Evolutionary conservation across 257 asterid genomes (phyloP), one percentile per base, ranked within the genome.

Genomic region (Lycium barbarum): DNA sequence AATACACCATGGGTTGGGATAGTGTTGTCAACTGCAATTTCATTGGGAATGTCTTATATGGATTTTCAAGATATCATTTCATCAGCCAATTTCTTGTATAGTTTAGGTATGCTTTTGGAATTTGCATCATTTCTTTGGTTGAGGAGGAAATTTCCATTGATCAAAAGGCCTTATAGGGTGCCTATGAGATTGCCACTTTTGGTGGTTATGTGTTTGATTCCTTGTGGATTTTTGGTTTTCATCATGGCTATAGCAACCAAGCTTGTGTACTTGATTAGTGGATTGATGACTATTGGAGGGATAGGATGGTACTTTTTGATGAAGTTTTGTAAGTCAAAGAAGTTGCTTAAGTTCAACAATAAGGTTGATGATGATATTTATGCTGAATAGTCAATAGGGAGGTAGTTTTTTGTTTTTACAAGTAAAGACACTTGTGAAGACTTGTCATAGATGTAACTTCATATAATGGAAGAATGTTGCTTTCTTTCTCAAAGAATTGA

Each of bases 1-100:
- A 82, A 83, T 59, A 93, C 98, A 3, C 98, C 98, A 0, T 92
- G 96, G 98, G 86, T 91, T 2, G 98, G 94, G 80, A 91, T 93
- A 1, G 9, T 90, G 36, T 7, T 90, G n/a, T 85, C 97, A 36
- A 90, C 96, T 0, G 15, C 76, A 14, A 81, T 92, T 2, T 86
- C 95, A 1, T 70, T 93, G 7, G 89, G 86, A 0, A 90, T 92
- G 55, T 88, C 94, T 2, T 90, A 43, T 82, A 55, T 93, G 86
- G 33, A 85, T 17, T 92, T 85, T 55, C 43, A 88, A 0, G 89
- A 89, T 9, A 87, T 92, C 0, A 83, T 93, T 7, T 88, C 94
- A 0, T 84, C 91, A 2, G 96, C 91, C 18, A 93, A 93, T 84
- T 92, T 93, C 83, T 54, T 91, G 87, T 93, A 92, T 33, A 90